Evolutionary conservation across 73 alveolate genomes (phyloP).

Genomic region (Stentor coeruleus): DNA sequence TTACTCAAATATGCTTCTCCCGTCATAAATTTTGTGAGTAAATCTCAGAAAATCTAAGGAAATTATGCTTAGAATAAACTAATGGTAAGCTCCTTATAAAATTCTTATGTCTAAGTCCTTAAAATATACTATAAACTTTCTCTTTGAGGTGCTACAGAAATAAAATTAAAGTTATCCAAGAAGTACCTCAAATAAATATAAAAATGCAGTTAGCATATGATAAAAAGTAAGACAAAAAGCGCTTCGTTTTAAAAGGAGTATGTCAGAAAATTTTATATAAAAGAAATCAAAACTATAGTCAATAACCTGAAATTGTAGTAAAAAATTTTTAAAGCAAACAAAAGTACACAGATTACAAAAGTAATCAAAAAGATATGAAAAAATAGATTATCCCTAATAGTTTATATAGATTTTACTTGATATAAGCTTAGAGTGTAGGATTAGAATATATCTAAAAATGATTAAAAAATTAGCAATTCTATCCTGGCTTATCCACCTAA

Average conservation of each 20-base stretch:
- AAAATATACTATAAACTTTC: neutral
- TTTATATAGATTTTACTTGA: neutral
- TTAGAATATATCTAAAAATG: neutral
- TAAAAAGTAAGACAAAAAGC: neutral
- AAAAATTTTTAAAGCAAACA: neutral
- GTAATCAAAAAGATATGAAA: neutral
- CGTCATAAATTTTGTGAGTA: too few relatives aligned
- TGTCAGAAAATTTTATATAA: neutral
- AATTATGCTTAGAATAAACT: neutral
- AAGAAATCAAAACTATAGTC: neutral
- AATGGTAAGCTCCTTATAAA: neutral
- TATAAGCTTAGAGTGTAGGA: neutral
- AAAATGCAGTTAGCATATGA: neutral
- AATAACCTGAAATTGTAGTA: neutral
- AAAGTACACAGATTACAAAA: neutral
- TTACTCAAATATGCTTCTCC: neutral
- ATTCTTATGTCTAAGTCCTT: constrained; percentile 4
- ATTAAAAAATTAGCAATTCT: neutral
- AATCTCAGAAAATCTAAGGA: neutral
- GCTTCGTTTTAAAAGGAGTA: neutral
- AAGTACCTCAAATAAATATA: neutral
- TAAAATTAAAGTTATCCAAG: neutral
- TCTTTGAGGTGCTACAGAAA: neutral
- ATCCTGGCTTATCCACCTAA: constrained; percentile 1
- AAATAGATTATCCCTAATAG: constrained; percentile 14